These are phyloP conservation scores for Saccharomyces uvarum DNA, from an alignment of 1,139 yeast species.

Conservation along the genomic window DNA sequence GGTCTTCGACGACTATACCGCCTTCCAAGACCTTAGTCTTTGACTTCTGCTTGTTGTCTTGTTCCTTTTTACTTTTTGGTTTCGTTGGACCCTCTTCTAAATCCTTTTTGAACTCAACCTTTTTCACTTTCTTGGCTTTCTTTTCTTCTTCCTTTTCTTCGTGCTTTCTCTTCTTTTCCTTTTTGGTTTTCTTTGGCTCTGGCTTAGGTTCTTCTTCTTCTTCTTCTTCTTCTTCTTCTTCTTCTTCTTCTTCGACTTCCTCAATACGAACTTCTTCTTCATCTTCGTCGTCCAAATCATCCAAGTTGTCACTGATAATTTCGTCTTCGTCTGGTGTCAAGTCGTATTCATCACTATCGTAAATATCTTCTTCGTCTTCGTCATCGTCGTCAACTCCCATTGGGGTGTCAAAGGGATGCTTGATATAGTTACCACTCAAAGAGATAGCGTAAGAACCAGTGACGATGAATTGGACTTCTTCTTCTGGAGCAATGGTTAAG, in stretches of 20 bases:
- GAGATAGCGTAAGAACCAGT: conserved; percentile 93
- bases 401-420: conserved; percentile 63
- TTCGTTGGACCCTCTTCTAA: conserved; percentile 91
- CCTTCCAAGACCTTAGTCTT: conserved; percentile 79
- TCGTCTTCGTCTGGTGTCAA: conserved; percentile 91
- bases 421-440: conserved; percentile 89
- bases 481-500: conserved; percentile 84
- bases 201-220: conserved; percentile 38
- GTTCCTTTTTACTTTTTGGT: conserved; percentile 33
- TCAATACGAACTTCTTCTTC: conserved; percentile 40
- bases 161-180: conserved; percentile 27
- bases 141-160: conserved; percentile 27
- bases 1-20: conserved; percentile 89
- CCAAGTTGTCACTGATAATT: conserved; percentile 47
- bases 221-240: conserved; percentile 26
- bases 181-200: conserved; percentile 35
- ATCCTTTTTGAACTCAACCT: conserved; percentile 81
- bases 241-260: conserved; percentile 30
- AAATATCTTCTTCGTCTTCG: conserved; percentile 42
- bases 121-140: conserved; percentile 46
- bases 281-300: conserved; percentile 59
- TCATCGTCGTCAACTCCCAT: conserved; percentile 51
- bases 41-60: conserved; percentile 17
- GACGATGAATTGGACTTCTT: conserved; percentile 87
- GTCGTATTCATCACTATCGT: conserved; percentile 70